Conservation (phyloP, 2,329 filamentous ascomycete genomes). For the Metarhizium album region DNA sequence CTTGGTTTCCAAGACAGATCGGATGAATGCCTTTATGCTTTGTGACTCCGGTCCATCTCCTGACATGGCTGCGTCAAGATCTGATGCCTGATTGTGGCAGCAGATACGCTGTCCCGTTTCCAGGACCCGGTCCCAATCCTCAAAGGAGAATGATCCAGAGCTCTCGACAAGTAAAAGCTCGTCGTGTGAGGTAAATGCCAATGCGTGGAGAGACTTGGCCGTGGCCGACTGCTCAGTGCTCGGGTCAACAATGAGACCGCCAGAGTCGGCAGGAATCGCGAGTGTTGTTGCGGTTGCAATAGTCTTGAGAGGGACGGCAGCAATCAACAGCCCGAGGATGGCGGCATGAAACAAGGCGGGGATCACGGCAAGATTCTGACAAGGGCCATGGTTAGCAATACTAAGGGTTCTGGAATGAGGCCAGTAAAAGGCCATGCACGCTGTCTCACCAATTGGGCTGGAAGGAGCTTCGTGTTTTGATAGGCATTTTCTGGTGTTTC, state of each 20-base stretch:
- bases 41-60: conserved; percentile 32
- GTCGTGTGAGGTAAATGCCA: conserved; percentile 66
- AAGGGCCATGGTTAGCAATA: conserved; percentile 7
- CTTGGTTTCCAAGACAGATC: conserved; percentile 48
- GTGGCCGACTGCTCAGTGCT: conserved; percentile 48
- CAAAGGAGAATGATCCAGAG: conserved; percentile 64
- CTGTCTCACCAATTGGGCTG: conserved; percentile 46
- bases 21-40: conserved; percentile 48
- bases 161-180: conserved; percentile 72
- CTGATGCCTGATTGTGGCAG: conserved; percentile 30
- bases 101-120: conserved; percentile 57
- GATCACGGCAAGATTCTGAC: conserved; percentile 65
- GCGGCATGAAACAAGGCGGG: conserved; percentile 75
- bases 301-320: conserved; percentile 67
- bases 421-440: neutral
- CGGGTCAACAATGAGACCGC: conserved; percentile 46
- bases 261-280: conserved; percentile 38
- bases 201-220: conserved; percentile 66
- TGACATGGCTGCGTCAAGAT: conserved; percentile 32
- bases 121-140: conserved; percentile 64
- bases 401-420: neutral
- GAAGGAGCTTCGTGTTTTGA: conserved; percentile 47
- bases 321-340: conserved; percentile 68
- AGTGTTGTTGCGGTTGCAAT: conserved; percentile 57
- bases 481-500: conserved; percentile 58